Evolutionary conservation across 345 rosid genomes (phyloP).

Genomic region (Ceriops tagal): DNA sequence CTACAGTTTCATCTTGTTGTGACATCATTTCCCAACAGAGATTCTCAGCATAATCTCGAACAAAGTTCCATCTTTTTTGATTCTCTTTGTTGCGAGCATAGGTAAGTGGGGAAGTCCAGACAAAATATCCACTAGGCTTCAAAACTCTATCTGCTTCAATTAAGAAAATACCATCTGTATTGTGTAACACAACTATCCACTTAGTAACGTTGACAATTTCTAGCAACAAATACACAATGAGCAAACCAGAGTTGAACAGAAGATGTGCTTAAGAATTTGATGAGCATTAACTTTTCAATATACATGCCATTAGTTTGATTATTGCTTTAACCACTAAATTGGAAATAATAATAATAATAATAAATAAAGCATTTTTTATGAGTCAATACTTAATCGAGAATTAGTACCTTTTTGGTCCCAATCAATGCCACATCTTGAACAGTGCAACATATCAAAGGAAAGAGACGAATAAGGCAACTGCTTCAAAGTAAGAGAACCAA

Average conservation of each 20-base stretch:
- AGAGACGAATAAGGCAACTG: slow-evolving; percentile 97
- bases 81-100: slow-evolving; percentile 69
- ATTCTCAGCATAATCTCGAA: slow-evolving; percentile 65
- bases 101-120: slow-evolving; percentile 94
- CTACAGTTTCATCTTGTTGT: slow-evolving; percentile 94
- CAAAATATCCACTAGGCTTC: slow-evolving; percentile 97
- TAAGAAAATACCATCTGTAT: slow-evolving; percentile 73
- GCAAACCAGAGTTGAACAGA: not conserved
- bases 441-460: slow-evolving; percentile 97
- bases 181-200: not conserved
- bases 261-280: not conserved
- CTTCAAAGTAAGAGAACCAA: slow-evolving; percentile 67
- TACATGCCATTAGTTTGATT: not conserved
- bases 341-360: too few species aligned
- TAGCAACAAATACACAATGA: not conserved
- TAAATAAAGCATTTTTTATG: too few species aligned
- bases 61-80: slow-evolving; percentile 65
- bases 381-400: not conserved
- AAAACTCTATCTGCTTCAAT: slow-evolving; percentile 88
- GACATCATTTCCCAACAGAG: slow-evolving; percentile 86
- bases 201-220: not conserved
- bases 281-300: not conserved
- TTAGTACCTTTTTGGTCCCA: slow-evolving; percentile 93
- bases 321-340: too few species aligned
- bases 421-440: slow-evolving; percentile 84